Conservation (phyloP, 2,329 filamentous ascomycete species). For the Fusarium siculi region DNA sequence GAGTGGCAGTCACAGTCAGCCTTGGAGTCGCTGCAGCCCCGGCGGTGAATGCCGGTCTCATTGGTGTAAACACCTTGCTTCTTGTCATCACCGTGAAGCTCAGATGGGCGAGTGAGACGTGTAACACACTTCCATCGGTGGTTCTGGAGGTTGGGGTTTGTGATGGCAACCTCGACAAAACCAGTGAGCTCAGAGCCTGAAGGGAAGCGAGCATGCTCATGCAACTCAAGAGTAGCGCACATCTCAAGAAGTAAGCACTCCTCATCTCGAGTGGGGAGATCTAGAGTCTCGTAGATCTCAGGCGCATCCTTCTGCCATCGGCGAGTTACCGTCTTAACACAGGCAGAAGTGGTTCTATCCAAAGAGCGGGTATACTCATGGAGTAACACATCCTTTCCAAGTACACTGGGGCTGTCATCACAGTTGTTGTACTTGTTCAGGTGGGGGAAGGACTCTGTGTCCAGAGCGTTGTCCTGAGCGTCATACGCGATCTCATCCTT, state of each 20-base stretch:
- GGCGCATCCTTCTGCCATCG: constrained; percentile 70
- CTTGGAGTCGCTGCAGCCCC: constrained; percentile 61
- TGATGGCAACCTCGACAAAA: constrained; percentile 68
- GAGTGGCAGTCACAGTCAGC: constrained; percentile 63
- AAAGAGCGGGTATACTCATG: constrained; percentile 68
- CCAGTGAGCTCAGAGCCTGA: constrained; percentile 69
- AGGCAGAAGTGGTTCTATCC: constrained; percentile 66
- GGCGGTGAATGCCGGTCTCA: constrained; percentile 63
- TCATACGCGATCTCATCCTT: constrained; percentile 60
- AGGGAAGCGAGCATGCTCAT: constrained; percentile 67
- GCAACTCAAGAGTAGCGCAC: constrained; percentile 68
- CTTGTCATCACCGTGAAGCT: constrained; percentile 60
- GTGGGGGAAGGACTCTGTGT: constrained; percentile 64
- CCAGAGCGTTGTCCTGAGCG: constrained; percentile 56
- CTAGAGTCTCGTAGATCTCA: constrained; percentile 63
- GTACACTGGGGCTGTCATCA: constrained; percentile 61
- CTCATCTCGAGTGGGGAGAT: constrained; percentile 60
- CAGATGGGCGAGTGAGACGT: constrained; percentile 65
- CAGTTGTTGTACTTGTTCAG: constrained; percentile 64
- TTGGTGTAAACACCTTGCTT: constrained; percentile 59
- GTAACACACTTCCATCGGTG: constrained; percentile 71
- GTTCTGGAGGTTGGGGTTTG: constrained; percentile 62
- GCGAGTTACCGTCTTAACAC: constrained; percentile 62
- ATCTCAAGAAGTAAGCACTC: constrained; percentile 70
- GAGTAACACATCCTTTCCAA: constrained; percentile 63